These are phyloP conservation scores for Rhodamnia argentea DNA, from an alignment of 345 rosid genomes.

Conservation along the genomic window DNA sequence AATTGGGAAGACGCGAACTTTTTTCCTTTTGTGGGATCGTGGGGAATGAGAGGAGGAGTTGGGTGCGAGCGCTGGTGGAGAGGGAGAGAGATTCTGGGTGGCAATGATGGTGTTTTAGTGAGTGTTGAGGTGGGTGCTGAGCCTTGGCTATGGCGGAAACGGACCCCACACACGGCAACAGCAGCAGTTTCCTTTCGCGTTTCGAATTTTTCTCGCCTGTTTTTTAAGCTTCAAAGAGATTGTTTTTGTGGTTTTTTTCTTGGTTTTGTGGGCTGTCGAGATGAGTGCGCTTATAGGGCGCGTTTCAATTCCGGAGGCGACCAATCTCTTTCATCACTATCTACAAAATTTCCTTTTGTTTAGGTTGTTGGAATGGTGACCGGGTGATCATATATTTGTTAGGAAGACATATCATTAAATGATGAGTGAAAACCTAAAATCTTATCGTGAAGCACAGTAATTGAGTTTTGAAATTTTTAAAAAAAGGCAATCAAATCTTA, in stretches of 20 bases:
- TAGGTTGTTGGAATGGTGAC: background rate
- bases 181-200: background rate
- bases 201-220: background rate
- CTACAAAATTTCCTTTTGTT: background rate
- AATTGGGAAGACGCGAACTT: background rate
- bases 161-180: background rate
- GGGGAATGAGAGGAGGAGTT: background rate
- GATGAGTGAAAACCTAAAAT: too few species aligned
- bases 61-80: constrained; percentile 3
- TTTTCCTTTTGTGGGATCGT: background rate
- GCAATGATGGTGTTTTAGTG: constrained; percentile 20
- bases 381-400: background rate
- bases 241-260: background rate
- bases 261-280: background rate
- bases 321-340: background rate
- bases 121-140: constrained; percentile 30
- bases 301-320: background rate
- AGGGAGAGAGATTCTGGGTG: constrained; percentile 2
- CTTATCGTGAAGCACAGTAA: too few species aligned
- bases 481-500: too few species aligned
- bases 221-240: background rate
- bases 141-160: constrained; percentile 49
- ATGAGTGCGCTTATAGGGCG: background rate
- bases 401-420: background rate
- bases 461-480: too few species aligned